Conservation (phyloP, 2,329 filamentous ascomycete genomes). For the Fusarium torulosum region DNA sequence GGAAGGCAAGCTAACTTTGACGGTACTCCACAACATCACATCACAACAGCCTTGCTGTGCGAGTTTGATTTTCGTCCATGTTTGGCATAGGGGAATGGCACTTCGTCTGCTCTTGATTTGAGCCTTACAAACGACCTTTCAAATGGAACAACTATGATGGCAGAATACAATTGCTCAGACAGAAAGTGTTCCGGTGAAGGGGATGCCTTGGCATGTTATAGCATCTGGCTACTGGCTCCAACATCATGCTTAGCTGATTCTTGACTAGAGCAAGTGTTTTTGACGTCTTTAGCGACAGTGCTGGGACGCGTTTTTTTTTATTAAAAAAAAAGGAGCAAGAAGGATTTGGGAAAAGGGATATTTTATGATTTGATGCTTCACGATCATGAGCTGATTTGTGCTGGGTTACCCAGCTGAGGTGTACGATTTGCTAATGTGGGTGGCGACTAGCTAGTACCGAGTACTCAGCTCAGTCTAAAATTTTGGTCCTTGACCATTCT, state of each 20-base stretch:
- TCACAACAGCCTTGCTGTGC: background rate
- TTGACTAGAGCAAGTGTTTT: background rate
- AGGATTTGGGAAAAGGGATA: background rate
- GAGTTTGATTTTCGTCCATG: slow-evolving; percentile 31
- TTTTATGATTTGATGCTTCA: slow-evolving; percentile 8
- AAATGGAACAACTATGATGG: background rate
- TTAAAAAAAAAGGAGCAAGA: background rate
- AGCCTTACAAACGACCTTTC: background rate
- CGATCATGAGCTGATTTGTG: background rate
- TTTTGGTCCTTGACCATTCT: slow-evolving; percentile 1
- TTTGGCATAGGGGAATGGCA: background rate
- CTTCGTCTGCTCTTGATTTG: background rate
- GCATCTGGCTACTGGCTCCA: background rate
- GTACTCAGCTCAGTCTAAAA: background rate
- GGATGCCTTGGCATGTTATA: background rate
- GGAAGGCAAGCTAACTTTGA: background rate
- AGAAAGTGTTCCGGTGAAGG: background rate
- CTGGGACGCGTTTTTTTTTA: background rate
- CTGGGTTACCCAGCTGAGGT: background rate
- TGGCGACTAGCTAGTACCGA: background rate
- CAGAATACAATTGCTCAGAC: background rate
- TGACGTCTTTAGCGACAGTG: background rate
- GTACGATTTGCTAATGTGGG: background rate
- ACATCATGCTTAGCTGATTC: background rate
- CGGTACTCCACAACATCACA: slow-evolving; percentile 4